Conservation (phyloP, 2,329 filamentous ascomycete species). For the Diaporthe sp. region DNA sequence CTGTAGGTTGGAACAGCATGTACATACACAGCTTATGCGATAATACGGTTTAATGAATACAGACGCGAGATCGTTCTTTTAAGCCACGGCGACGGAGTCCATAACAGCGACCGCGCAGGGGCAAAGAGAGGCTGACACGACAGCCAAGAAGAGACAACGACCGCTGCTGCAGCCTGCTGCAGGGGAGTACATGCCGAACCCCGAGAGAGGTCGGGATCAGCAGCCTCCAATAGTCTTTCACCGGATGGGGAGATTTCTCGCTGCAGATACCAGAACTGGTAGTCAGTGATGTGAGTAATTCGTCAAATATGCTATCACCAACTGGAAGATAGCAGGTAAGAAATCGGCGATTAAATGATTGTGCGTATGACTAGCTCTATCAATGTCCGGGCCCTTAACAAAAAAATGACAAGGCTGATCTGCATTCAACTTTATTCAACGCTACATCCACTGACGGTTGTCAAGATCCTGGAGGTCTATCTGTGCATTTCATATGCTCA, state of each 20-base stretch:
- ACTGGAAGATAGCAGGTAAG: not conserved
- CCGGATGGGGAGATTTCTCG: not conserved
- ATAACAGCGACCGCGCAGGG: not conserved
- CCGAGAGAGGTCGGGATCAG: conserved; percentile 19
- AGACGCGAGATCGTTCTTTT: conserved; percentile 41
- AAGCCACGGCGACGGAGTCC: not conserved
- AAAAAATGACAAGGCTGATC: not conserved
- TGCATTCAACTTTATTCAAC: not conserved
- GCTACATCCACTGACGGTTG: not conserved
- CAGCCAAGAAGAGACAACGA: conserved; percentile 13
- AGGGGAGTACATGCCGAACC: conserved; percentile 18
- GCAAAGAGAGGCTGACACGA: not conserved
- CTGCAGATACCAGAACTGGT: not conserved
- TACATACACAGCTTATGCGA: conserved; percentile 42
- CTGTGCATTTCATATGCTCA: not conserved
- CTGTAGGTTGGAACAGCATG: conserved; percentile 39
- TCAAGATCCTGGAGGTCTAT: too few species aligned
- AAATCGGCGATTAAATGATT: not conserved
- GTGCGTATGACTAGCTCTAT: not conserved
- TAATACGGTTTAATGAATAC: conserved; percentile 43
- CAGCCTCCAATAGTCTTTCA: not conserved
- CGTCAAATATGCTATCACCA: not conserved
- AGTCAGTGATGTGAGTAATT: not conserved
- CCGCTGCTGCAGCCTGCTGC: not conserved
- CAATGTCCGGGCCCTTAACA: too few species aligned